Evolutionary conservation across 2,329 filamentous ascomycete species (phyloP), one percentile per base, ranked within the genome.

Genomic region (Diplodia corticola): DNA sequence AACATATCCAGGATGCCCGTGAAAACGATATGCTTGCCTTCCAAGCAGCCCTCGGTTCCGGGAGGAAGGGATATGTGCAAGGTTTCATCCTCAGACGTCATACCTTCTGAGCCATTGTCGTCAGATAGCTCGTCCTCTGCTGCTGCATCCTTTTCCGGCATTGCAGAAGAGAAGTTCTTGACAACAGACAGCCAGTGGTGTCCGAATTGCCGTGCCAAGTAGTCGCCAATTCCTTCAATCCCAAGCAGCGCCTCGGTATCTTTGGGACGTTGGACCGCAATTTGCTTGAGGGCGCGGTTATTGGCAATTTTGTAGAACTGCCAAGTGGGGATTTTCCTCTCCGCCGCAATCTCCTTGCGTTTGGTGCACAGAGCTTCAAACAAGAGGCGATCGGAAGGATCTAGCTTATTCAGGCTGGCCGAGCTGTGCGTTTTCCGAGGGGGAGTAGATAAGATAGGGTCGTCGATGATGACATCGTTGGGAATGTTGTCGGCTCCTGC

Each of bases 211-310:
- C 70, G 63, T 40, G 68, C 54, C 7, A 68, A 61, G 4, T 57
- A 22, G 20, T 67, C 61, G 4, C 74, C 73, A 12, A 78, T 69
- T 0, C 74, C 75, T 37, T 71, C 71, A 15, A 77, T 64, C 13
- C 66, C 30, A 5, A 72, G 65, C 22, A 78, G 48, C 2, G 69
- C 60, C 1, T 69, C 67, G 7, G 69, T 65, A 15, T 70, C 61
- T 1, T 57, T 35, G 5, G 76, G 76, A 5, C 71, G 70, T 20
- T 67, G 60, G 20, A 59, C 63, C 5, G 75, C 76, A 6, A 78
- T 68, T 13, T 1, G 66, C 48, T 12, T 66, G 35, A 78, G 73
- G 1, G 72, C 63, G 6, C 48, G n/a, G 35, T 77, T 71, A 1
- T 59, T 61, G 2, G 72, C 69, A 51, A 78, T 66, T 0, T 64